Evolutionary conservation across 2,329 filamentous ascomycete genomes (phyloP), one percentile per base, ranked within the genome.

Genomic region (Kalmusia sp.): DNA sequence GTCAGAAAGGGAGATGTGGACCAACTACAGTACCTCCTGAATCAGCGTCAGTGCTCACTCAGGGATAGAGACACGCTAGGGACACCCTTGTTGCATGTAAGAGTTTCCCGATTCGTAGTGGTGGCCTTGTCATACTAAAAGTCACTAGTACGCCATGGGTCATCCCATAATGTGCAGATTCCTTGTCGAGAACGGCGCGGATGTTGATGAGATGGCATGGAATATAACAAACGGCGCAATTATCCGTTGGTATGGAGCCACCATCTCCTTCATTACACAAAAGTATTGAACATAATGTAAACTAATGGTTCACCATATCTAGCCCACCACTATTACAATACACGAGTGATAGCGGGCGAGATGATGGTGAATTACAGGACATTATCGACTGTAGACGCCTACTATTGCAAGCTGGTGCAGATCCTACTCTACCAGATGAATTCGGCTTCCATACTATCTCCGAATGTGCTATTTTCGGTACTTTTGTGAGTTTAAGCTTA

Each of bases 71-170:
- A 55, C 35, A 12, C 33, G 17, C 31, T n/a, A 35, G 52, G 52
- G 24, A 52, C 52, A 4, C 52, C 52, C 33, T 52, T 55, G 27
- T 35, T 55, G 19, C 47, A 51, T 48, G 52, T 55, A 49, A 51
- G 52, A 17, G 37, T n/a, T 37, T 28, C 6, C 17, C 24, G 21
- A 21, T 8, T 17, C 5, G n/a, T n/a, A n/a, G n/a, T n/a, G n/a
- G n/a, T n/a, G n/a, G n/a, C n/a, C n/a, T n/a, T n/a, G n/a, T n/a
- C n/a, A 37, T n/a, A 8, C 15, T 14, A 12, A 31, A 5, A 27
- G 12, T 11, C 24, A 7, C 22, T 45, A 55, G 52, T 51, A 55
- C 34, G 48, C 52, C 21, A 43, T 55, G 52, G 2, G 21, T 8
- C 40, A 55, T 14, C 52, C 52, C 4, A 22, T 6, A 9, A 52